A percentile compares a stretch with the other conserved stretches of the same genome.
Evolutionary conservation across 805 yeast species (phyloP).

Genomic region (Lachancea cidri): DNA sequence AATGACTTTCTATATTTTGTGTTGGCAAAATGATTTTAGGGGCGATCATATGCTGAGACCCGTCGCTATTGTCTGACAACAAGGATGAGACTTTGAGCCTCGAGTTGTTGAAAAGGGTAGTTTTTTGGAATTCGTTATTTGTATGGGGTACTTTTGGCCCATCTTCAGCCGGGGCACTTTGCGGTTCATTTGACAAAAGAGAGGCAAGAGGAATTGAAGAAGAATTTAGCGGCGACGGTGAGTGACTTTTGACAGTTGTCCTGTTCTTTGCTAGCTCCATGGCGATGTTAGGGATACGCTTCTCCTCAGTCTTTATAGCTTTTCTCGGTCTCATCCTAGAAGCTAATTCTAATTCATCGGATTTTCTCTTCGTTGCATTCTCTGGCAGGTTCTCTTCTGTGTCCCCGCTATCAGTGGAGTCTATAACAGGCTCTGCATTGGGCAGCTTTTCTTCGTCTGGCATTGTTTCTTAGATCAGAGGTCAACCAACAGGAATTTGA

Average conservation of each 20-base stretch:
- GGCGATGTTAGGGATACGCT: slow-evolving; percentile 27
- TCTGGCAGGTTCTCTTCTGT: not conserved
- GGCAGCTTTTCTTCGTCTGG: not conserved
- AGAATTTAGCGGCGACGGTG: slow-evolving; percentile 11
- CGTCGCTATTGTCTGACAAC: slow-evolving; percentile 9
- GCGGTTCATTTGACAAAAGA: slow-evolving; percentile 7
- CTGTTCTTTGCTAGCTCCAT: slow-evolving; percentile 31
- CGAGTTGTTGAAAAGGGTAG: not conserved
- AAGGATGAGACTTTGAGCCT: slow-evolving; percentile 17
- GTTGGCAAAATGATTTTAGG: slow-evolving; percentile 24
- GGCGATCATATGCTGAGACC: not conserved
- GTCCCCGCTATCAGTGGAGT: not conserved
- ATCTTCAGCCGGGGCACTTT: not conserved
- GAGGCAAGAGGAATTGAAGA: slow-evolving; percentile 13
- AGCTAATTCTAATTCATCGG: not conserved
- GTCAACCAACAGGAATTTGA: too few relatives aligned
- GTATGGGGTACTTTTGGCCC: slow-evolving; percentile 1
- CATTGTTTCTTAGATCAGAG: too few relatives aligned
- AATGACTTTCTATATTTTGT: slow-evolving; percentile 11
- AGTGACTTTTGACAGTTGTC: slow-evolving; percentile 16
- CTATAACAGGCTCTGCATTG: not conserved
- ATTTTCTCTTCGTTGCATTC: not conserved
- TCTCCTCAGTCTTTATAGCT: slow-evolving; percentile 5
- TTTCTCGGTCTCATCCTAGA: slow-evolving; percentile 6
- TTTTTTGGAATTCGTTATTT: slow-evolving; percentile 1